phyloP scores from a whole-genome alignment of 495 filamentous ascomycete species.

The Penicillium ochrochloron region DNA sequence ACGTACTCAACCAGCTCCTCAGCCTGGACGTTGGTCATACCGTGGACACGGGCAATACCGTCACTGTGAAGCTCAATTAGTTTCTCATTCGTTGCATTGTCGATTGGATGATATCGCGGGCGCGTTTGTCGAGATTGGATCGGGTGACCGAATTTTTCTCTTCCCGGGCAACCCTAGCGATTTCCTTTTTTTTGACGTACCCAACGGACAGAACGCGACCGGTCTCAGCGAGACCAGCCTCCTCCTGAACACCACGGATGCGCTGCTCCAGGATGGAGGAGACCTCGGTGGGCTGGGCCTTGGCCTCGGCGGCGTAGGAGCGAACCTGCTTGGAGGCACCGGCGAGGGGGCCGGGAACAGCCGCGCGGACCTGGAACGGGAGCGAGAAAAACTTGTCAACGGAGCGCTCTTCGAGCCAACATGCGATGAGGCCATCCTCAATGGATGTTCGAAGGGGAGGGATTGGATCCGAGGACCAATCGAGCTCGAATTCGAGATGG shows the following conservation, averaged over 20 bases:
- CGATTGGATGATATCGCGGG: constrained; percentile 22
- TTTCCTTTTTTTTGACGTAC: constrained; percentile 64
- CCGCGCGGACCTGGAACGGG: constrained; percentile 74
- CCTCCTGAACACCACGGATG: constrained; percentile 96
- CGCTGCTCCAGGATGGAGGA: constrained; percentile 99
- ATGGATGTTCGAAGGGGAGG: constrained; percentile 31
- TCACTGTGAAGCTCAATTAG: constrained; percentile 66
- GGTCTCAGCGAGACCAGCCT: constrained; percentile 95
- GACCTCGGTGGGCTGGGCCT: constrained; percentile 95
- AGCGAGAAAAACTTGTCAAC: constrained; percentile 55
- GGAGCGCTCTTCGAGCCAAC: constrained; percentile 34
- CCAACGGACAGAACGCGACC: constrained; percentile 98
- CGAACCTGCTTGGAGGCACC: constrained; percentile 77
- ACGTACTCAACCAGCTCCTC: constrained; percentile 99
- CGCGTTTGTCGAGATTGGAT: constrained; percentile 37
- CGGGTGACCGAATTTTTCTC: constrained; percentile 44
- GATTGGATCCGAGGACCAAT: constrained; percentile 41
- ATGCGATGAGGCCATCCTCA: constrained; percentile 33
- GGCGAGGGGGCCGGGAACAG: constrained; percentile 75
- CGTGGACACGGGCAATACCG: constrained; percentile 99
- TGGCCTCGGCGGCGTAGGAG: constrained; percentile 90
- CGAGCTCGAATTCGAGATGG: constrained; percentile 48
- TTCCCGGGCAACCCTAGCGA: constrained; percentile 24
- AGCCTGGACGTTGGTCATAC: constrained; percentile 99
- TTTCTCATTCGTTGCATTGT: constrained; percentile 20